Percentiles rank a stretch among this genome's conserved stretches.
phyloP scores from a whole-genome alignment of 1,139 yeast genomes.

The Taphrina deformans region DNA sequence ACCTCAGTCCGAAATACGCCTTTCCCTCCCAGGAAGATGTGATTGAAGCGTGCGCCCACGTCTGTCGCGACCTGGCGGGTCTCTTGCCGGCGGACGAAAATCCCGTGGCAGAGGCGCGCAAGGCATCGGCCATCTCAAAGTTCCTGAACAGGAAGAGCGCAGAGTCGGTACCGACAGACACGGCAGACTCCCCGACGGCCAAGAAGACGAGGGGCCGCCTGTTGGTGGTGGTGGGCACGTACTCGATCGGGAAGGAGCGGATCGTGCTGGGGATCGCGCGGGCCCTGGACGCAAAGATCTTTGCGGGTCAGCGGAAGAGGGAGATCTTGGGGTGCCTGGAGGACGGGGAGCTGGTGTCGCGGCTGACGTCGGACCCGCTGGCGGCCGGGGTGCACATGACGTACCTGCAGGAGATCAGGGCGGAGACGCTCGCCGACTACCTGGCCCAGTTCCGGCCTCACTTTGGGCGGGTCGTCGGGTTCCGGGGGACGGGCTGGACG shows the following conservation, averaged over 20 bases:
- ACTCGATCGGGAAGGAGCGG: conserved; percentile 87
- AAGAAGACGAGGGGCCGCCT: conserved; percentile 44
- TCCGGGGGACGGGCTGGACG: conserved; percentile 89
- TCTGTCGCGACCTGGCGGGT: conserved; percentile 46
- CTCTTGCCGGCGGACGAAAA: conserved; percentile 44
- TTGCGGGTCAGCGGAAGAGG: conserved; percentile 54
- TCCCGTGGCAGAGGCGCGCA: conserved; percentile 28
- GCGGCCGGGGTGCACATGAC: conserved; percentile 69
- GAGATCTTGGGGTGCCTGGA: conserved; percentile 50
- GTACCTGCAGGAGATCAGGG: conserved; percentile 56
- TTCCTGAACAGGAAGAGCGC: conserved; percentile 11
- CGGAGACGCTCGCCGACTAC: conserved; percentile 50
- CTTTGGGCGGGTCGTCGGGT: conserved; percentile 61
- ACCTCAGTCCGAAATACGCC: conserved; percentile 67
- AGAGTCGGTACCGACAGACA: neutral
- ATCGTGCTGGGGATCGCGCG: conserved; percentile 67
- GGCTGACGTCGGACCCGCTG: conserved; percentile 51
- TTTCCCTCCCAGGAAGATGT: conserved; percentile 79
- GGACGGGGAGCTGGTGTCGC: conserved; percentile 47
- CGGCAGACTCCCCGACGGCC: conserved; percentile 46
- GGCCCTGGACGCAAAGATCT: conserved; percentile 56
- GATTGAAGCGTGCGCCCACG: conserved; percentile 57
- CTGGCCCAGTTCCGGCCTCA: conserved; percentile 53
- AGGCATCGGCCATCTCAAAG: conserved; percentile 11
- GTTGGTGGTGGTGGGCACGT: conserved; percentile 80